These are phyloP conservation scores for Knufia fluminis DNA, from an alignment of 2,329 filamentous ascomycete genomes.

Conservation along the genomic window DNA sequence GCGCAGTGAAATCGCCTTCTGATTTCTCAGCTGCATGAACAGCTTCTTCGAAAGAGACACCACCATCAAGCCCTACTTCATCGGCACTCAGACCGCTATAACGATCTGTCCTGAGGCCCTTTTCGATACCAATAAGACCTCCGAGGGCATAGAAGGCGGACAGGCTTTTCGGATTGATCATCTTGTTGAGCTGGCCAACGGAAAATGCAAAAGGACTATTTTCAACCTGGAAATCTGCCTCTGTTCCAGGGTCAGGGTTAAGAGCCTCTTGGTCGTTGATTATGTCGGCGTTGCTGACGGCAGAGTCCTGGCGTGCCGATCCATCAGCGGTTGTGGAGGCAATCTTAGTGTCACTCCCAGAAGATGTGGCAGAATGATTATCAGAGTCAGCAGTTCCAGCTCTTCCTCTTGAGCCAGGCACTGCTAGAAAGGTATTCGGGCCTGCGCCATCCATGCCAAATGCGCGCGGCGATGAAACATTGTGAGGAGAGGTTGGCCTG, in stretches of 20 bases:
- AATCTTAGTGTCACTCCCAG: conserved; percentile 47
- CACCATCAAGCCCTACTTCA: conserved; percentile 55
- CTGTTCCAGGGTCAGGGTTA: conserved; percentile 60
- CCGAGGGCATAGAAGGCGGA: conserved; percentile 67
- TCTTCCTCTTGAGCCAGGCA: conserved; percentile 54
- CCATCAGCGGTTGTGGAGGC: conserved; percentile 34
- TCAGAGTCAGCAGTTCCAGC: conserved; percentile 54
- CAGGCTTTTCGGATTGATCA: conserved; percentile 71
- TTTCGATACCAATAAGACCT: conserved; percentile 62
- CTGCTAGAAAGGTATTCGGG: conserved; percentile 50
- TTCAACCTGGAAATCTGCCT: conserved; percentile 58
- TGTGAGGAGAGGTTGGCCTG: conserved; percentile 57
- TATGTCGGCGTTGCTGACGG: conserved; percentile 37
- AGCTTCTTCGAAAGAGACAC: conserved; percentile 59
- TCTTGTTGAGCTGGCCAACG: conserved; percentile 63
- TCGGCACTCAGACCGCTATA: conserved; percentile 60
- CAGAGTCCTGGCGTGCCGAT: conserved; percentile 29
- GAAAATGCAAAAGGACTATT: conserved; percentile 65
- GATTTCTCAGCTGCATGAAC: conserved; percentile 23
- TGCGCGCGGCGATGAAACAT: conserved; percentile 52
- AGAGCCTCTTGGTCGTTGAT: conserved; percentile 55
- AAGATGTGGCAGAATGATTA: conserved; percentile 39
- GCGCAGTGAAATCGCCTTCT: conserved; percentile 13
- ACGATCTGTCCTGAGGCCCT: conserved; percentile 59
- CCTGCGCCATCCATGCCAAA: conserved; percentile 41